Evolutionary conservation across 345 rosid genomes (phyloP), one percentile per base, ranked within the genome.

Genomic region (Erysimum cheiranthoides): DNA sequence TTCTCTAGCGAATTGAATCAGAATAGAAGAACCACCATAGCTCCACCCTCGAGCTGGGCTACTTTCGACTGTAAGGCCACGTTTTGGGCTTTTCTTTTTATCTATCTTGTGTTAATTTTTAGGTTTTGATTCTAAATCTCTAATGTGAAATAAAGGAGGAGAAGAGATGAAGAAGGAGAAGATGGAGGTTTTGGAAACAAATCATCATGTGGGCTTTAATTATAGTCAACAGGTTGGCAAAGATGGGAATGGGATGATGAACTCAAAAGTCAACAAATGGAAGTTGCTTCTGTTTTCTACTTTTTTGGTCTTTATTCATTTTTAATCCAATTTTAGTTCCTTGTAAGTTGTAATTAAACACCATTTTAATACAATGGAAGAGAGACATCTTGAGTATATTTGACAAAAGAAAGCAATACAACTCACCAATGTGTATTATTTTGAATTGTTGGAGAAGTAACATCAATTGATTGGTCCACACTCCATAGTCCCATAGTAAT

Each of bases 31-130:
- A 77, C 81, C 35, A 77, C 81, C 65, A 73, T 67, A 43, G 78
- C 53, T 43, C 81, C 49, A 70, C 90, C 93, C 30, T 45, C 87
- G 5, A 69, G 74, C 75, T 88, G 96, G 96, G 86, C 86, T 28
- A 88, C 88, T 68, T 90, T 90, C 40, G 90, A 90, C 25, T 90
- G 91, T 86, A 78, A 81, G 87, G 42, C 68, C 50, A 54, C 45
- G 49, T 42, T 14, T 63, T 9, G 0, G 5, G 1, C 4, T 5
- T 36, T 36, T 32, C 3, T 0, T 35, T 17, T 5, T 7, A 11
- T 28, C 9, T 10, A 17, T 10, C 34, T 60, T 39, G 4, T 63
- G 34, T 32, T 10, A 66, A 16, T 59, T 34, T 1, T 10, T 11
- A 61, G 7, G 43, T 54, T 69, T 53, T 62, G 31, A 40, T 61